Evolutionary conservation across 495 filamentous ascomycete genomes (phyloP), one percentile per base, ranked within the genome.

Genomic region (Hyaloscypha variabilis): DNA sequence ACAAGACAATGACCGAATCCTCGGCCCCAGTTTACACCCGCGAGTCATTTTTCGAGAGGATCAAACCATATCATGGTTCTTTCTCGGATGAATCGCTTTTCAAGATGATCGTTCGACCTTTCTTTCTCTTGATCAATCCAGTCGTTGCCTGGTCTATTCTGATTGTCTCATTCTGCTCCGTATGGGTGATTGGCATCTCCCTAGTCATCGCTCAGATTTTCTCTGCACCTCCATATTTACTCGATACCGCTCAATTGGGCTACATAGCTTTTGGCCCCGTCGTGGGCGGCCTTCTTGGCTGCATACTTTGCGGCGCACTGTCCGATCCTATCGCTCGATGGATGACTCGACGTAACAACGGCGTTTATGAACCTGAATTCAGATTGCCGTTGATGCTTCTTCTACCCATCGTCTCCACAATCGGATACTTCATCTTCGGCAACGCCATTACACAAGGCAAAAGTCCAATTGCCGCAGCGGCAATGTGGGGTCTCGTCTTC

Each of bases 181-280:
- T 92, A n/a, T 97, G 94, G 94, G 81, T 97, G 52, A 94, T 97
- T 64, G 89, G 96, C 28, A 85, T 97, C 21, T 96, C 92, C 1
- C 91, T 97, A 74, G 88, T 88, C 0, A 85, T 97, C 1, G 85
- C 90, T 0, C 78, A 85, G 55, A 90, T 96, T 65, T 97, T 98
- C 76, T 87, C 81, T 42, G 78, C 91, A 2, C 58, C 64, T 3
- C 64, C 64, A 19, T 57, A 25, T n/a, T 34, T 23, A 8, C 78
- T 97, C 2, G 84, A 87, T 60, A 89, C 90, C 0, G 94, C 94
- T 8, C 14, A 58, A 8, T 51, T 79, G 11, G 72, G 77, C 62
- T 76, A 75, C 50, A 24, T 81, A 2, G 65, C 73, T 13, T 51
- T 19, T 14, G 46, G 28, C 17, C 69, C 73, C 1, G 72, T 77